These are phyloP conservation scores for Elsinoe perseae DNA, from an alignment of 2,329 filamentous ascomycete species.

Conservation along the genomic window DNA sequence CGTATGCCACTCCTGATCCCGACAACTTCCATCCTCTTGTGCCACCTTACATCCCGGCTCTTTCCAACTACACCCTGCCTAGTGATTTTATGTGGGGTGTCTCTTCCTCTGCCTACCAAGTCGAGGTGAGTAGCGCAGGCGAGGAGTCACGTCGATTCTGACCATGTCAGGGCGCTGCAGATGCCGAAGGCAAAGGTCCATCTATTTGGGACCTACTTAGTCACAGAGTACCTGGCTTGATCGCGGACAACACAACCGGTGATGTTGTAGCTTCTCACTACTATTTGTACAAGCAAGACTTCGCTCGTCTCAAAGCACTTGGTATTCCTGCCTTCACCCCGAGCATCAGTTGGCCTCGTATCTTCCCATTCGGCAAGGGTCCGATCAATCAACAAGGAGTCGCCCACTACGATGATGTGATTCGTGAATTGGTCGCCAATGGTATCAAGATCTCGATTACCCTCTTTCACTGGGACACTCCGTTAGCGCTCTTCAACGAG, in stretches of 20 bases:
- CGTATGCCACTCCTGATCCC: conserved; percentile 29
- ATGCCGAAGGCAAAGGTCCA: conserved; percentile 27
- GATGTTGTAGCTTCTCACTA: conserved; percentile 47
- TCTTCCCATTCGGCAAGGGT: conserved; percentile 42
- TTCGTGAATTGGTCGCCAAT: conserved; percentile 27
- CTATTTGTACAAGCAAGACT: conserved; percentile 23
- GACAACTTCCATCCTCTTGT: conserved; percentile 27
- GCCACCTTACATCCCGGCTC: conserved; percentile 27
- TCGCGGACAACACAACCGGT: conserved; percentile 29
- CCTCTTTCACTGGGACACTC: conserved; percentile 39
- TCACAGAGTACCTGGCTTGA: conserved; percentile 23
- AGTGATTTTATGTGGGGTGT: conserved; percentile 29
- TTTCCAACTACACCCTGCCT: conserved; percentile 25
- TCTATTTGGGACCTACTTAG: conserved; percentile 31
- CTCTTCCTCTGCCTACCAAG: conserved; percentile 29
- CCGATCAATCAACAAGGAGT: conserved; percentile 42
- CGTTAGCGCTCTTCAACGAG: conserved; percentile 21
- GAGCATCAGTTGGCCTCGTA: conserved; percentile 42
- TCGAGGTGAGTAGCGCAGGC: conserved; percentile 20
- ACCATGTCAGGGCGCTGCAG: conserved; percentile 23
- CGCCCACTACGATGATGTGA: conserved; percentile 43
- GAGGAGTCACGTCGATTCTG: background rate
- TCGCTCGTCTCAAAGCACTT: conserved; percentile 34
- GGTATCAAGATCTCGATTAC: conserved; percentile 40
- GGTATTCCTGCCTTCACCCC: conserved; percentile 35